These are phyloP conservation scores for Gynochthodes officinalis DNA, from an alignment of 257 asterid species.

Conservation along the genomic window DNA sequence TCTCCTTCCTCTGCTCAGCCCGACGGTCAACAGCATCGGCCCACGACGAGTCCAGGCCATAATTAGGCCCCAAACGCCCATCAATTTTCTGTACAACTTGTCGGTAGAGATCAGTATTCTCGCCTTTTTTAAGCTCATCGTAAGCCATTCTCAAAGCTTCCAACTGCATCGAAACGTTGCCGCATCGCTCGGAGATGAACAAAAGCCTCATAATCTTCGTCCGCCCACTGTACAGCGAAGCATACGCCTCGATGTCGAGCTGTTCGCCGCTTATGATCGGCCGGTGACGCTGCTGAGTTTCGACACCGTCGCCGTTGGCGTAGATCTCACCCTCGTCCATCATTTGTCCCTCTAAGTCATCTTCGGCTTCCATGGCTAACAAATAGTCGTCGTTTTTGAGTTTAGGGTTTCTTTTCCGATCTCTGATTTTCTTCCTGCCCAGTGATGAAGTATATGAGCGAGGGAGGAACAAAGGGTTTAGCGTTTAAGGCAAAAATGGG, in stretches of 20 bases:
- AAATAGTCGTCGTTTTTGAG: constrained; percentile 13
- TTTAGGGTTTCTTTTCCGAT: constrained; percentile 36
- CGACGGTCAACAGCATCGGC: constrained; percentile 76
- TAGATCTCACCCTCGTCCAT: constrained; percentile 57
- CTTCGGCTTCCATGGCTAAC: constrained; percentile 63
- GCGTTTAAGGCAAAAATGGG: not conserved
- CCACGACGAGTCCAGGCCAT: constrained; percentile 67
- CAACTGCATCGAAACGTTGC: constrained; percentile 56
- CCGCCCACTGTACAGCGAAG: constrained; percentile 78
- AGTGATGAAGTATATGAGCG: not conserved
- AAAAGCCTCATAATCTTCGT: constrained; percentile 77
- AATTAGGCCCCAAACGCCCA: constrained; percentile 69
- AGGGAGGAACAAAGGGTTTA: not conserved
- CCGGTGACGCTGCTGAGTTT: constrained; percentile 58
- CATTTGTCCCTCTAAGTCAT: constrained; percentile 37
- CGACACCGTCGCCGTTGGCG: constrained; percentile 47
- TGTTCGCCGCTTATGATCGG: constrained; percentile 89
- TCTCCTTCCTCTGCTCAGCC: constrained; percentile 73
- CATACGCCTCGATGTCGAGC: constrained; percentile 92
- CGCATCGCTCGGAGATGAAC: constrained; percentile 71
- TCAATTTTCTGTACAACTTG: constrained; percentile 76
- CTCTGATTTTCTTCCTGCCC: not conserved
- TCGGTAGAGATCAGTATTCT: constrained; percentile 71
- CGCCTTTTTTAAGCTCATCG: constrained; percentile 93
- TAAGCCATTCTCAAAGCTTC: constrained; percentile 94